Percentiles rank a stretch among this genome's conserved stretches.
Evolutionary conservation across 2,329 filamentous ascomycete genomes (phyloP).

Genomic region (Parafenestella ontariensis): DNA sequence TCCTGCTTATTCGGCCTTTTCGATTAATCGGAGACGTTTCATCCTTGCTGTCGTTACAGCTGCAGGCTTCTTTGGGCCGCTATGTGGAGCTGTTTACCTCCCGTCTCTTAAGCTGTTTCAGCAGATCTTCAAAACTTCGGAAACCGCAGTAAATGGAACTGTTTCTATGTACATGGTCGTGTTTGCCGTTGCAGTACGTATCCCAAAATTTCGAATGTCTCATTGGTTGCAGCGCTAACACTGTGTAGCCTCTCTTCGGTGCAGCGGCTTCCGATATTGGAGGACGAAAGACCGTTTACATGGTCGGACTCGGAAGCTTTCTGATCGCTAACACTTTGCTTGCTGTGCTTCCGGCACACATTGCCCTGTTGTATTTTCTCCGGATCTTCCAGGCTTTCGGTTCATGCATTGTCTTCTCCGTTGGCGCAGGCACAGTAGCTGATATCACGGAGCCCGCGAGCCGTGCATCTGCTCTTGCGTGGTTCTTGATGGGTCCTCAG

Average conservation of each 20-base stretch:
- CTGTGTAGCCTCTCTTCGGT: constrained; percentile 50
- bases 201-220: not conserved
- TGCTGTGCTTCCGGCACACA: constrained; percentile 49
- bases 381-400: constrained; percentile 54
- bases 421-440: constrained; percentile 55
- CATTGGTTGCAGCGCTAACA: constrained; percentile 9
- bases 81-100: constrained; percentile 56
- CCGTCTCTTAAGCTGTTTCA: constrained; percentile 51
- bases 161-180: constrained; percentile 56
- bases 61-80: constrained; percentile 53
- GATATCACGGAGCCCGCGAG: constrained; percentile 52
- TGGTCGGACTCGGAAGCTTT: constrained; percentile 51
- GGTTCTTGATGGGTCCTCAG: constrained; percentile 55
- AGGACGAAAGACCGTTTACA: constrained; percentile 52
- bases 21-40: constrained; percentile 44
- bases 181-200: constrained; percentile 49
- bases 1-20: constrained; percentile 50
- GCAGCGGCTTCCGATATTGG: constrained; percentile 50
- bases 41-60: constrained; percentile 51
- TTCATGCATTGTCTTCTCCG: constrained; percentile 52
- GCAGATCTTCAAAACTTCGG: constrained; percentile 46
- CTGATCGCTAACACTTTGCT: constrained; percentile 51
- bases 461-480: constrained; percentile 51
- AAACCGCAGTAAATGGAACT: constrained; percentile 52
- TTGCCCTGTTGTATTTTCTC: constrained; percentile 49